Base-by-base conservation (phyloP, 177 flowering plant species). In the Vitis hybrid region DNA sequence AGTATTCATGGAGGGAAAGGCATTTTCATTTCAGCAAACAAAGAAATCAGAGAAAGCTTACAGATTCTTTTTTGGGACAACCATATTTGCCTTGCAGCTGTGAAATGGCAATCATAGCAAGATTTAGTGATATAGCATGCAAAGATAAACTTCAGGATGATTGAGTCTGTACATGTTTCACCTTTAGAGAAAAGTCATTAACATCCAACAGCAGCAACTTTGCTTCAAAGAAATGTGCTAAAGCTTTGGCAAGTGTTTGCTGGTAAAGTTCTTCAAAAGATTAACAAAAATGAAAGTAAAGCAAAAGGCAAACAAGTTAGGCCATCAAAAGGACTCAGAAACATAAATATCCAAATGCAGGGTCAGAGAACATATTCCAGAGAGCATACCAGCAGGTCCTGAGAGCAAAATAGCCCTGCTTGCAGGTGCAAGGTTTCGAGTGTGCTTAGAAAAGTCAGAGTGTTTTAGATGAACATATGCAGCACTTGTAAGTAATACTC, bases 21-120 rank as follows among this genome's bases (percentile, higher is more conserved):
- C 30, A 69, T 62, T 3, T 19, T 35, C 35, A 40, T n/a, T 19
- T 57, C 11, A 50, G 2, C 19, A 11, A 49, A 30, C 40, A 56
- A 18, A 56, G 48, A 65, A 64, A 48, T 27, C 10, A 46, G 48
- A 61, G 55, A 72, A 65, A 70, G 55, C 91, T 82, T 74, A 89
- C 94, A 24, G 81, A 14, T 67, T 86, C 91, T 66, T 76, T 87
- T 66, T 64, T 89, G 62, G 73, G 10, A 55, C 68, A 58, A 9
- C 94, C 92, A 66, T 83, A 86, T 80, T 88, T 89, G 85, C 81
- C 83, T 60, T 86, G 92, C 77, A 88, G 80, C 94, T 89, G 90
- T 35, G 19, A 14, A 11, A 67, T 70, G 62, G 60, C 27, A 71
- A 72, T 13, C 56, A 67, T 15, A 9, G 30, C 35, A 24, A n/a